Base-by-base conservation (phyloP, 116 monocot genomes). In the Cymodocea nodosa region DNA sequence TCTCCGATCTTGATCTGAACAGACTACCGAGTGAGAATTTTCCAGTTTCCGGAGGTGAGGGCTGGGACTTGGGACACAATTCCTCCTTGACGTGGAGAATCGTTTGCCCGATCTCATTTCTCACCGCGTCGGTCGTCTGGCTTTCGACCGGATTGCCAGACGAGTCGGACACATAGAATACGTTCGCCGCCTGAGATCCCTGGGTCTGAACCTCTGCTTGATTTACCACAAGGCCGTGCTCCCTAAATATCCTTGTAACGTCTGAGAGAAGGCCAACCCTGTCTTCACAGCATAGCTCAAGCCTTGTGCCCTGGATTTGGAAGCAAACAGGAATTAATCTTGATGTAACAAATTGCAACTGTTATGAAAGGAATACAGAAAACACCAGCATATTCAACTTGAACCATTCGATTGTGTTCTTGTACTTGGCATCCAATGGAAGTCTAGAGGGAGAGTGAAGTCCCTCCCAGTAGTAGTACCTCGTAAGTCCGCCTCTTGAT, bases 201-300 rank as follows among this genome's bases (percentile, higher is more conserved):
- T 75, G 65, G 2, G 92, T 92, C 0, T 79, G 20, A 10, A 90
- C 86, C 75, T 90, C 90, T 2, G 86, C 90, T 18, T 68, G 73
- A 1, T 70, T 63, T 10, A 90, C 82, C 1, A 70, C 67, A 2
- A 90, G 76, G 35, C 90, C 90, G 49, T 90, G 72, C 56, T 90
- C 90, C 59, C 90, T 67, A 16, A 90, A 90, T 58, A 84, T 84
- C 10, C 86, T 68, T 2, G 82, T 90, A 2, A 86, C 86, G 17
- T 90, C 83, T 0, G 86, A 85, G 0, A 90, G 83, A 0, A 90
- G 79, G 0, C 90, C 90, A 4, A 81, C 75, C 52, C 90, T 71
- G 56, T 90, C 90, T 11, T 84, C 81, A 15, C 81, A 62, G 57
- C 84, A 80, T 2, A 90, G 77, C 37, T 90, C 86, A 13, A 90